Base-by-base conservation (phyloP, 208 protist species). In the Trypanosoma conorhini region DNA sequence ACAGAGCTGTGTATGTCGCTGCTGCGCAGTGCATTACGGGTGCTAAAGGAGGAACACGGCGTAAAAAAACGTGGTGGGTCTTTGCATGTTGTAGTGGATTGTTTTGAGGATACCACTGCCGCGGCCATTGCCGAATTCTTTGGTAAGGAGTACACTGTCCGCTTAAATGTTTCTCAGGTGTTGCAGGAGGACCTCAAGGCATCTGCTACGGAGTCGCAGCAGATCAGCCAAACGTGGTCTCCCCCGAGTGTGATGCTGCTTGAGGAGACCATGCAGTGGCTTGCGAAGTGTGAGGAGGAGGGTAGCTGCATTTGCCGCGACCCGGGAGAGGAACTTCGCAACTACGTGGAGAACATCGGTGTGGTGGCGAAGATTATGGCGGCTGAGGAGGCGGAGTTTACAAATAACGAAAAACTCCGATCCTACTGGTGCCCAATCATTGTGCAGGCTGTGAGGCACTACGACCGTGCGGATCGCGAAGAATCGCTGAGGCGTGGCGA, bases 221-320 rank as follows among this genome's bases (percentile, higher is more conserved):
- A 64, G 19, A 0, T 40, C 40, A 59, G 26, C 21, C 38, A 40
- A 56, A 22, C 28, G 19, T 79, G 40, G 40, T 21, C 59, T 26
- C 12, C 64, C 22, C 57, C 76, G 3, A 44, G 67, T 28, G 77
- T 91, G 19, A 51, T 94, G 24, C 83, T 94, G 67, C 72, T 95
- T 33, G 89, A 96, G 48, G 92, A 96, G 59, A 83, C 87, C 1
- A 80, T 95, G 42, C 83, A 92, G 72, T 96, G 92, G 89, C 60
- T 96, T 28, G 69, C 80, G 4, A 81, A 80, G 74, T 93, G 87
- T 65, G 83, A 84, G 30, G 82, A 80, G 67, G 86, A 94, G 68
- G 88, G 92, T 28, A 85, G 80, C 38, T 78, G 56, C 57, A 67
- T 94, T 30, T 85, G 81, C 60, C 79, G 70, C 42, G 80, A 91